Evolutionary conservation across 495 filamentous ascomycete genomes (phyloP), one percentile per base, ranked within the genome.

Genomic region (Penicillium flavigenum): DNA sequence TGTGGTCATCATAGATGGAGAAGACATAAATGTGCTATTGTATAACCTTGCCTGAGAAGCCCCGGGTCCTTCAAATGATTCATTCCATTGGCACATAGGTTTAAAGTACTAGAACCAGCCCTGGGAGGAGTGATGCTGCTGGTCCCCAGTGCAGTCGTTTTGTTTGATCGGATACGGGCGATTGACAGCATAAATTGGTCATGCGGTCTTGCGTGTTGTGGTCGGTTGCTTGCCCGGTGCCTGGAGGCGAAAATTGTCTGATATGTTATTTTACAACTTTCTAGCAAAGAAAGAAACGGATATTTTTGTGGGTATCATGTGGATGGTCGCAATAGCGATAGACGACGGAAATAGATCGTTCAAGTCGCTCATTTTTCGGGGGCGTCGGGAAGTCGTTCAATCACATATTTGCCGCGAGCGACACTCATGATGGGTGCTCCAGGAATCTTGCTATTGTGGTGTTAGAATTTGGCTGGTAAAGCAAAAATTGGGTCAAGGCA

Each of bases 371-470:
- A 67, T 56, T 67, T 64, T 45, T 69, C 63, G 31, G 68, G 60
- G 54, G 90, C 89, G 68, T 92, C 89, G 1, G 92, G 93, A 36
- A 98, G 75, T 60, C 91, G 81, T 77, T 98, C 93, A 66, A 98
- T 92, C 26, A 90, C 87, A 74, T 96, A 97, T 72, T 96, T 96
- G 17, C 86, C 90, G 60, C 86, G 81, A 17, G 86, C 86, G 22
- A 92, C 89, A 64, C 81, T 85, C 79, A 88, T 80, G 41, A 88
- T 85, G 22, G 79, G 79, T 5, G 80, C 73, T 67, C 76, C 70
- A 17, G 74, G 75, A 24, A 74, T 73, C 56, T 77, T 76, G 20
- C 60, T 69, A 27, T 17, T 31, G 32, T 46, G 10, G 34, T 12
- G 19, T 57, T 36, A 52, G 32, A 38, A 27, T 36, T 3, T 48